A percentile compares a stretch with the other conserved stretches of the same genome.
These are phyloP conservation scores for Aureobasidium namibiae DNA, from an alignment of 2,329 filamentous ascomycete species.

Conservation along the genomic window DNA sequence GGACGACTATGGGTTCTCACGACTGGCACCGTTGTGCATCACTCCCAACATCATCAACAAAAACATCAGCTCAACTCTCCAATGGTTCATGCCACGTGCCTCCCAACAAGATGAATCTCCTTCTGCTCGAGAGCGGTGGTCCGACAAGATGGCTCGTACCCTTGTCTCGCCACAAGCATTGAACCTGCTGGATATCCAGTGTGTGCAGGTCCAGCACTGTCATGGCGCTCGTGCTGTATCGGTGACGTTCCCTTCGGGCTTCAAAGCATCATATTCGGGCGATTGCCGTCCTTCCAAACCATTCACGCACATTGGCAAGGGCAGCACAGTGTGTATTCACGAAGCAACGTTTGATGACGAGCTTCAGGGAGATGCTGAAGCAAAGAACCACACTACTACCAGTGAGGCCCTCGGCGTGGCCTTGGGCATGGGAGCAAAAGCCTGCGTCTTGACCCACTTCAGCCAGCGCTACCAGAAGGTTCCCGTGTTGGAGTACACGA, in stretches of 20 bases:
- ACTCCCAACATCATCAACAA: constrained; percentile 21
- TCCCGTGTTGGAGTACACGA: constrained; percentile 41
- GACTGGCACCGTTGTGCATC: constrained; percentile 44
- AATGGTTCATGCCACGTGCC: constrained; percentile 25
- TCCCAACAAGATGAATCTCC: background rate
- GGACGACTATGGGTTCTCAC: constrained; percentile 66
- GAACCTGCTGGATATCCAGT: constrained; percentile 59
- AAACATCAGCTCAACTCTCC: constrained; percentile 21
- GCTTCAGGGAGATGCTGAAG: constrained; percentile 63
- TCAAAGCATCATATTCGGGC: constrained; percentile 88
- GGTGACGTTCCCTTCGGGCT: constrained; percentile 67
- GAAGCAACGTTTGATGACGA: constrained; percentile 95
- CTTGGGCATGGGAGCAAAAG: constrained; percentile 66
- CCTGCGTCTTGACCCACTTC: constrained; percentile 87
- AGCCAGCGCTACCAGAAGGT: constrained; percentile 85
- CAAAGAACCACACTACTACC: constrained; percentile 87
- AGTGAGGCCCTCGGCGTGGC: constrained; percentile 76
- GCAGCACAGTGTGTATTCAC: constrained; percentile 79
- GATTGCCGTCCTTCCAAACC: constrained; percentile 72
- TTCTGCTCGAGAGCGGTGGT: constrained; percentile 21
- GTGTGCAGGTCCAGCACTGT: constrained; percentile 69
- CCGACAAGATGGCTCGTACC: constrained; percentile 23
- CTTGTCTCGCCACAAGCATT: constrained; percentile 34
- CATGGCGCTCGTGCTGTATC: constrained; percentile 66
- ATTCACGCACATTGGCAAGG: constrained; percentile 64